These are phyloP conservation scores for Coemansia erecta DNA, from an alignment of 192 early-diverging fungal genomes.

Conservation along the genomic window DNA sequence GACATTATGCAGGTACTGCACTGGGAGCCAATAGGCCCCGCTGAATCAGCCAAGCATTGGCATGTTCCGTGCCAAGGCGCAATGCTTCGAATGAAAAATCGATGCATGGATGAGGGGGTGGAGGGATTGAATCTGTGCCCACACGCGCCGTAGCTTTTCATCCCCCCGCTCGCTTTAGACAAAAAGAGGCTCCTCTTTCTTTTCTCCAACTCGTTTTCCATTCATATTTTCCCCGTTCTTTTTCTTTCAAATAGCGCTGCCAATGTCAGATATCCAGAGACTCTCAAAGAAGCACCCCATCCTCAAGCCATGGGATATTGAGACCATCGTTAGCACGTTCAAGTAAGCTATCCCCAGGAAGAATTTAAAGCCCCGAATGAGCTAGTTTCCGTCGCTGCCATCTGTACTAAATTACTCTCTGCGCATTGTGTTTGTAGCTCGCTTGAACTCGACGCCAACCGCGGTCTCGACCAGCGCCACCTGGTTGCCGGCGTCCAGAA, in stretches of 20 bases:
- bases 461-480: constrained; percentile 67
- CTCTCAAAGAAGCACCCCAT: constrained; percentile 47
- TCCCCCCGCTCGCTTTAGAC: no score
- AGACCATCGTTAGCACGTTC: constrained; percentile 45
- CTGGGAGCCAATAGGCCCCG: no score
- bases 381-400: background rate
- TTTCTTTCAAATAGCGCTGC: background rate
- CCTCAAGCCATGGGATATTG: constrained; percentile 57
- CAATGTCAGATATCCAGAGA: constrained; percentile 25
- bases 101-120: no score
- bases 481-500: constrained; percentile 61
- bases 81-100: background rate
- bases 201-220: constrained; percentile 4
- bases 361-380: background rate
- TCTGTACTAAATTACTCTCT: background rate
- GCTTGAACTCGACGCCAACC: constrained; percentile 67
- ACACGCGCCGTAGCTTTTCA: no score
- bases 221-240: constrained; percentile 6
- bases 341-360: constrained; percentile 30
- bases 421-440: constrained; percentile 35
- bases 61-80: background rate
- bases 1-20: no score
- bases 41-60: no score
- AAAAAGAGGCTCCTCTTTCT: constrained; percentile 5
- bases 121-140: no score